Conservation (phyloP, 169 alveolate species). For the Eimeria necatrix region DNA sequence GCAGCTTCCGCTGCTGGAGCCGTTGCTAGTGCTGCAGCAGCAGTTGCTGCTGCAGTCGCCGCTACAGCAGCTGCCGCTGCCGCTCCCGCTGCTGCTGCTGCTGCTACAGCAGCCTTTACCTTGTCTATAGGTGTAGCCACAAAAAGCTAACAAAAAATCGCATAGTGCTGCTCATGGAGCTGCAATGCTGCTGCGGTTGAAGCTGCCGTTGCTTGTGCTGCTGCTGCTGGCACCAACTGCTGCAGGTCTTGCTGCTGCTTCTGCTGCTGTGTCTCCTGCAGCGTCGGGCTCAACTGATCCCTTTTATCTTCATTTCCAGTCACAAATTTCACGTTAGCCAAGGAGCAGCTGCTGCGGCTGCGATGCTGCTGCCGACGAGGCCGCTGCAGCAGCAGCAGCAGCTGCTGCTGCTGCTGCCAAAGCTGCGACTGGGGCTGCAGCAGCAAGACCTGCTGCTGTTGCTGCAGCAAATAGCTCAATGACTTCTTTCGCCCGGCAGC, state of each 20-base stretch:
- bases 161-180: background rate
- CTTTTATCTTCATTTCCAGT: background rate
- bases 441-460: background rate
- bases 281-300: background rate
- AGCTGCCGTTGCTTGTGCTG: background rate
- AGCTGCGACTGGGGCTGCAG: background rate
- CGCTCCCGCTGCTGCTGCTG: conserved; percentile 12
- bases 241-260: conserved; percentile 1
- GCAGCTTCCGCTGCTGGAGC: too few species aligned
- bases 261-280: conserved; percentile 18
- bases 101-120: background rate
- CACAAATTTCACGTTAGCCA: conserved; percentile 1
- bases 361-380: too few species aligned
- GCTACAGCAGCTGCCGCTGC: too few species aligned
- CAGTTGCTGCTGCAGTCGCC: too few species aligned
- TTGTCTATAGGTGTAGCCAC: background rate
- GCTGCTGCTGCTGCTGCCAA: conserved; percentile 4
- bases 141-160: background rate
- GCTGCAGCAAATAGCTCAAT: too few species aligned
- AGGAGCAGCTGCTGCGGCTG: too few species aligned
- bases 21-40: too few species aligned
- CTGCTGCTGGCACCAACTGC: conserved; percentile 27
- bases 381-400: conserved; percentile 26
- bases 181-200: conserved; percentile 15
- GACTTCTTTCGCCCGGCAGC: too few species aligned